A percentile compares a stretch with the other conserved stretches of the same genome.
Evolutionary conservation across 805 yeast genomes (phyloP).

Genomic region (Sugiyamaella valdiviana): DNA sequence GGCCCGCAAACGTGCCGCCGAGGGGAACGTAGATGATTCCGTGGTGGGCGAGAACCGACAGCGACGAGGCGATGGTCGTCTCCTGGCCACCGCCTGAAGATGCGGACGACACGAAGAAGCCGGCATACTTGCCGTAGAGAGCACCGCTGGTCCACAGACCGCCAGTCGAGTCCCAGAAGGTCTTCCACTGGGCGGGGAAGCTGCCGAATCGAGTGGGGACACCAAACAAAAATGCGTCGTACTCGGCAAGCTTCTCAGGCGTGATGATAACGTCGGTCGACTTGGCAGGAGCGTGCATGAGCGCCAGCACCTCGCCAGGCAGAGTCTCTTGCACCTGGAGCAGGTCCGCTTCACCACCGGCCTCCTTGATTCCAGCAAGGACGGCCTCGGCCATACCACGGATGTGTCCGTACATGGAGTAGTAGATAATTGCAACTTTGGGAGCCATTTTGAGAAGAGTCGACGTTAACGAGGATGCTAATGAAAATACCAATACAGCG

Average conservation of each 20-base stretch:
- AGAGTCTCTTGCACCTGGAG: conserved; percentile 80
- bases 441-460: conserved; percentile 22
- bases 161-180: conserved; percentile 76
- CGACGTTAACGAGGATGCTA: neutral
- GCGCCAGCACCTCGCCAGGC: conserved; percentile 48
- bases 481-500: neutral
- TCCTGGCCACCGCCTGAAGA: conserved; percentile 79
- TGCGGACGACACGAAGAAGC: conserved; percentile 66
- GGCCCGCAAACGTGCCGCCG: conserved; percentile 58
- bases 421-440: conserved; percentile 68
- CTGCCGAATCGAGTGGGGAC: conserved; percentile 76
- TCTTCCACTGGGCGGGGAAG: conserved; percentile 67
- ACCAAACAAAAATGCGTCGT: conserved; percentile 74
- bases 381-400: conserved; percentile 62
- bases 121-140: conserved; percentile 69
- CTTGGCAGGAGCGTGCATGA: conserved; percentile 58
- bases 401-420: conserved; percentile 77
- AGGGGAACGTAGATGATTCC: conserved; percentile 74
- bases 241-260: conserved; percentile 43
- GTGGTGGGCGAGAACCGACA: conserved; percentile 63
- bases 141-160: conserved; percentile 68
- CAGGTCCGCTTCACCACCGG: conserved; percentile 65
- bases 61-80: conserved; percentile 50
- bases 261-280: conserved; percentile 49
- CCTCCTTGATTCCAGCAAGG: conserved; percentile 59